Conservation (phyloP, 208 protist species). For the Wallacemonas sp. region DNA sequence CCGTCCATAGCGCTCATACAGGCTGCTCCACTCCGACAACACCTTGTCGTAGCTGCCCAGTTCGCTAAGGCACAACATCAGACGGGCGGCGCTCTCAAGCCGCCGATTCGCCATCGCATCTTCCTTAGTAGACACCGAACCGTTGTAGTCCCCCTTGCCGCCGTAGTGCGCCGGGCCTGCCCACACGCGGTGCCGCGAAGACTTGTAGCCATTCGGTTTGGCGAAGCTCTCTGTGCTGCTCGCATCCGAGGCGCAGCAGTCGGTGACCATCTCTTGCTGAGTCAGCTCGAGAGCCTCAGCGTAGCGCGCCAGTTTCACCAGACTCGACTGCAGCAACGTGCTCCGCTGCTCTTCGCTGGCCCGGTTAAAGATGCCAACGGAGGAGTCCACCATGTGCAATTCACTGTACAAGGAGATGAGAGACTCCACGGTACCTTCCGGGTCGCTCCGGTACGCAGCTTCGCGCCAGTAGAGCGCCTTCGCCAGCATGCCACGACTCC, state of each 20-base stretch:
- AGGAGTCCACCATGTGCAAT: constrained; percentile 75
- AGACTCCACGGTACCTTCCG: constrained; percentile 57
- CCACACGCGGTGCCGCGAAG: background rate
- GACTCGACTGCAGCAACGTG: constrained; percentile 69
- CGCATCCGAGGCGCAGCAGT: constrained; percentile 31
- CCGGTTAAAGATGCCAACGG: constrained; percentile 72
- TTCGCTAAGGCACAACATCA: constrained; percentile 79
- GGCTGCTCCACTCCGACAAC: constrained; percentile 54
- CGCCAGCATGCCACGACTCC: constrained; percentile 83
- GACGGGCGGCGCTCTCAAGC: constrained; percentile 46
- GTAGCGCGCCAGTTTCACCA: constrained; percentile 82
- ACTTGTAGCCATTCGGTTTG: constrained; percentile 12
- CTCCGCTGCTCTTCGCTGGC: constrained; percentile 59
- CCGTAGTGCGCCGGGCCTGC: constrained; percentile 37
- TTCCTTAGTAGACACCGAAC: constrained; percentile 37
- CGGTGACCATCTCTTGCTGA: constrained; percentile 59
- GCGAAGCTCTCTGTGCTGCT: constrained; percentile 38
- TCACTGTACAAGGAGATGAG: constrained; percentile 83
- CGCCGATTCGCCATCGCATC: constrained; percentile 30
- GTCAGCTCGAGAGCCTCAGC: constrained; percentile 64
- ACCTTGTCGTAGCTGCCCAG: constrained; percentile 76
- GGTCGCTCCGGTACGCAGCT: constrained; percentile 74
- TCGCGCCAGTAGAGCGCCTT: constrained; percentile 89
- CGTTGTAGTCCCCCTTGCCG: constrained; percentile 38
- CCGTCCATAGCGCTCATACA: constrained; percentile 20